phyloP scores from a whole-genome alignment of 495 filamentous ascomycete genomes.

The Tuber indicum region DNA sequence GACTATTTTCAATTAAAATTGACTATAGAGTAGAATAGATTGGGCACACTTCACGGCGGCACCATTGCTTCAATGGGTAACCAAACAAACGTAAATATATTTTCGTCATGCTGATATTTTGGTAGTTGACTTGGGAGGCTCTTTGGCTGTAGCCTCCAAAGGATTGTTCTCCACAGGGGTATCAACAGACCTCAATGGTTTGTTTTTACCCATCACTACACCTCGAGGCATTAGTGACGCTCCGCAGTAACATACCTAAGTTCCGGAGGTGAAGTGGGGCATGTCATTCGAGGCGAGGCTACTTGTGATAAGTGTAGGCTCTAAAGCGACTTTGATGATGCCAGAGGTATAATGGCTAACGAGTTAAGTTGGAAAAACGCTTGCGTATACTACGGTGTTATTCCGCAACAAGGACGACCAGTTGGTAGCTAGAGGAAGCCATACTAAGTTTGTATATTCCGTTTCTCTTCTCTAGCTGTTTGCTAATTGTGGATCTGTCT shows the following conservation, averaged over 20 bases:
- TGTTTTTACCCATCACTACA: constrained; percentile 21
- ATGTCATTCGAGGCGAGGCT: constrained; percentile 62
- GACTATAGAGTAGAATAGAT: constrained; percentile 60
- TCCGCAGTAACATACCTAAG: constrained; percentile 79
- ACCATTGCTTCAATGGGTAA: constrained; percentile 87
- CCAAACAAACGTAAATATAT: background rate
- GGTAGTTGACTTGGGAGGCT: constrained; percentile 82
- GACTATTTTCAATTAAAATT: background rate
- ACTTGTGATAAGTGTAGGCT: constrained; percentile 75
- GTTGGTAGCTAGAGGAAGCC: constrained; percentile 79
- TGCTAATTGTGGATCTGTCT: background rate
- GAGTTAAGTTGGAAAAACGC: constrained; percentile 75
- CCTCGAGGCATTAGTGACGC: constrained; percentile 7
- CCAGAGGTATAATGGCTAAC: background rate
- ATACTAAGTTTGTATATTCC: constrained; percentile 70
- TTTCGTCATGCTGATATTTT: constrained; percentile 15
- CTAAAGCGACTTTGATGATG: background rate
- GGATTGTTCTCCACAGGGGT: constrained; percentile 86
- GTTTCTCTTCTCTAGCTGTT: background rate
- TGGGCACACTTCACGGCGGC: constrained; percentile 86
- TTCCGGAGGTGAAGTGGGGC: constrained; percentile 74
- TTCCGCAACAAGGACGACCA: constrained; percentile 74
- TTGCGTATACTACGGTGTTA: constrained; percentile 77
- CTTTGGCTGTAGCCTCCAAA: constrained; percentile 82
- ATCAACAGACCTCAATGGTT: constrained; percentile 85